Base-by-base conservation (phyloP, 2,329 filamentous ascomycete species). In the Epichloe amarillans region DNA sequence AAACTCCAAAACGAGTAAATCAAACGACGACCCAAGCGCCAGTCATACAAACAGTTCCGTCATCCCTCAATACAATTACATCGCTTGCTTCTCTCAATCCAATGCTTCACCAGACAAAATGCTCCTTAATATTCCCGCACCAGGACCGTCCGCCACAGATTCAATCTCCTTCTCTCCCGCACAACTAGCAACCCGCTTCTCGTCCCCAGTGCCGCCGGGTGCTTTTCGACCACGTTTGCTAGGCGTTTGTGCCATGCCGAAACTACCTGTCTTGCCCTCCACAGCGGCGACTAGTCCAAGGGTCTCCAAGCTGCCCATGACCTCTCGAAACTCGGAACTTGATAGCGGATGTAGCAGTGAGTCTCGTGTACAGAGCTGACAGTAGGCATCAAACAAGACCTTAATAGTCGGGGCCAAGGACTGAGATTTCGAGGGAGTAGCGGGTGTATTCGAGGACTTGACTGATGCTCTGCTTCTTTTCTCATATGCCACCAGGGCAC, bases 301-400 rank as follows among this genome's bases (percentile, higher is more conserved):
- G 0, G 90, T 93, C 70, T 98, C 93, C 49, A 98, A 69, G 58
- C 88, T 94, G 37, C 85, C 83, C 19, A 96, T 75, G 5, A 98
- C 90, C 66, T 98, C 93, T 52, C 89, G 82, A 66, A 98, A 98
- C 66, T 98, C 93, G 5, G 88, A 93, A 61, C 80, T 85, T 2
- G 88, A 93, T 2, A 98, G 77, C 1, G 91, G 87, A 58, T 95
- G 89, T 2, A 98, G 76, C 10, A 94, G 75, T n/a, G 89, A 86
- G 60, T 97, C 91, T 37, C 82, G 80, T 52, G 82, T 91, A 68
- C 93, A 98, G 15, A 96, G 74, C 36, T 77, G 72, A 52, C 80
- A 83, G 68, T 98, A 98, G 2, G 86, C 82, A 53, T 88, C 84
- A 65, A 88, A 97, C 5, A 97, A 72, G 50, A 79, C 77, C 67